A percentile compares a stretch with the other conserved stretches of the same genome.
phyloP scores from a whole-genome alignment of 805 yeast genomes.

The Barnettozyma populi region DNA sequence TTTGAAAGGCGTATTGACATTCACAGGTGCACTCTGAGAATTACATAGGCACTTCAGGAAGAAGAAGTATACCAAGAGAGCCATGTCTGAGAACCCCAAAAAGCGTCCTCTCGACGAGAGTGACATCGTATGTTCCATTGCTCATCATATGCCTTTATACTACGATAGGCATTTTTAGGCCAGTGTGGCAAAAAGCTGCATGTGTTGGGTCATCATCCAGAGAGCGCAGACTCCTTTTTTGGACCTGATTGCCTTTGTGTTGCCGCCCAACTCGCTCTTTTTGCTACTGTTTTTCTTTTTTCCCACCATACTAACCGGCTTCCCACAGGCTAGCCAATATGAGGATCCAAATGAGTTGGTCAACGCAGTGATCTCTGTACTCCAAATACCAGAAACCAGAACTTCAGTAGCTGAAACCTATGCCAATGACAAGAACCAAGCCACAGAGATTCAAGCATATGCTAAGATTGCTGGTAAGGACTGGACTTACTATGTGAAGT shows the following conservation, averaged over 20 bases:
- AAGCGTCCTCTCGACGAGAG: constrained; percentile 9
- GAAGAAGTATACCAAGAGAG: background rate
- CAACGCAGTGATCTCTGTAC: constrained; percentile 66
- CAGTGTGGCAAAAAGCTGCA: background rate
- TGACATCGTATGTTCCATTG: constrained; percentile 7
- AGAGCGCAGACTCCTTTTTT: background rate
- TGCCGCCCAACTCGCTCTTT: background rate
- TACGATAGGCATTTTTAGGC: background rate
- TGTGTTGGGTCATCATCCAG: background rate
- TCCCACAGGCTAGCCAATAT: constrained; percentile 25
- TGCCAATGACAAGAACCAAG: constrained; percentile 64
- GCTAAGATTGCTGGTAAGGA: constrained; percentile 90
- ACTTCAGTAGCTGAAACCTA: constrained; percentile 70
- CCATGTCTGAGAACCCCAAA: constrained; percentile 8
- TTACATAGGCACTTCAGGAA: background rate
- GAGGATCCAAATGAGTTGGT: constrained; percentile 61
- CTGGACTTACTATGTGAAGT: constrained; percentile 93
- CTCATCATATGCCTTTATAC: background rate
- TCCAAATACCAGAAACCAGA: constrained; percentile 65
- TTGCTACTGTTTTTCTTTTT: background rate
- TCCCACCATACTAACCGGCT: background rate
- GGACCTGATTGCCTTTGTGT: background rate
- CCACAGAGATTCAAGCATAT: constrained; percentile 88
- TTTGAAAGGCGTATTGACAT: background rate
- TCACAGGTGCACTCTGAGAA: background rate